Evolutionary conservation across 768 basidiomycete genomes (phyloP).

Genomic region (Bullera alba): DNA sequence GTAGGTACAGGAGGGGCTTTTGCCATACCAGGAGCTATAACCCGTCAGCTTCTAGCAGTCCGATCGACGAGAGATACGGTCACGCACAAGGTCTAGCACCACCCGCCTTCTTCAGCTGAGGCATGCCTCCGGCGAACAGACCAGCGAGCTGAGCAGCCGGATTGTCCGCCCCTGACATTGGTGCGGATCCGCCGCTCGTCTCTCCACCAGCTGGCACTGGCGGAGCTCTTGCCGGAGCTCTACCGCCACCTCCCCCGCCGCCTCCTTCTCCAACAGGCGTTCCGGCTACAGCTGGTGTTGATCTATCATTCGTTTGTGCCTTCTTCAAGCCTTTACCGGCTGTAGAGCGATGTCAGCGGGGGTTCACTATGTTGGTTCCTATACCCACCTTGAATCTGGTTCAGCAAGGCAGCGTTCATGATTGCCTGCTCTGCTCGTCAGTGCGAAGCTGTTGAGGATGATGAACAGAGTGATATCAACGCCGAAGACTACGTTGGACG

Average conservation of each 20-base stretch:
- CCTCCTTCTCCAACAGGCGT: conserved; percentile 24
- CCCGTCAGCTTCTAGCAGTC: conserved; percentile 50
- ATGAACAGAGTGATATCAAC: too few relatives aligned
- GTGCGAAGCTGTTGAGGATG: too few relatives aligned
- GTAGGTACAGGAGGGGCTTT: conserved; percentile 32
- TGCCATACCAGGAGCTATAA: conserved; percentile 55
- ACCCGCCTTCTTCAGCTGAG: conserved; percentile 77
- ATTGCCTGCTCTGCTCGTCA: conserved; percentile 3
- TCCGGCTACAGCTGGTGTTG: conserved; percentile 30
- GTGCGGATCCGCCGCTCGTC: conserved; percentile 17
- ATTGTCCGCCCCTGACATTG: conserved; percentile 46
- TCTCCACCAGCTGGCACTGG: conserved; percentile 10
- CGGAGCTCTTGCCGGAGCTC: conserved; percentile 10
- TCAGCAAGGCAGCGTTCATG: conserved; percentile 37
- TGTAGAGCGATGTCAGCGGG: conserved; percentile 5
- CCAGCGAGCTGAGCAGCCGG: conserved; percentile 72
- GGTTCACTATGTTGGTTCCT: too few relatives aligned
- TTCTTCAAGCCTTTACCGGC: conserved; percentile 76
- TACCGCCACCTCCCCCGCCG: conserved; percentile 26
- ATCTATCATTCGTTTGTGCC: conserved; percentile 64
- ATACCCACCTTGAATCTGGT: conserved; percentile 36
- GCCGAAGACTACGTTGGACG: too few relatives aligned
- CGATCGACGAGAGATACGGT: conserved; percentile 6
- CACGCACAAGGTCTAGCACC: conserved; percentile 43
- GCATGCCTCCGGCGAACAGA: conserved; percentile 85